phyloP scores from a whole-genome alignment of 352 stramenopile species.

The Phytopythium delawarense region DNA sequence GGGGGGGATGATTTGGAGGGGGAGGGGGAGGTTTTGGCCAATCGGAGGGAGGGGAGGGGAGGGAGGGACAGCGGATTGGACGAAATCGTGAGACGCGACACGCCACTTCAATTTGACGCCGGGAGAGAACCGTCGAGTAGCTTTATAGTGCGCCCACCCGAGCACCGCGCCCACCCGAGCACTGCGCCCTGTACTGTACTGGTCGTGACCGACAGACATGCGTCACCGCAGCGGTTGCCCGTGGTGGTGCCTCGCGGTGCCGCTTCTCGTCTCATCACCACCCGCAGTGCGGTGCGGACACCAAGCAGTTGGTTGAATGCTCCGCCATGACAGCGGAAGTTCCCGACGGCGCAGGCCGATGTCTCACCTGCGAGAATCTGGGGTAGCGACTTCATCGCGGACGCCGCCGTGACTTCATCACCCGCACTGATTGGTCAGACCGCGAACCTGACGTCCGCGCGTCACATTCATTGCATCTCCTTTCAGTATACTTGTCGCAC shows the following conservation, averaged over 20 bases:
- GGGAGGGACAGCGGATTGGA: not conserved
- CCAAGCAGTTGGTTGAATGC: too few relatives aligned
- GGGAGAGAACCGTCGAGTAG: not conserved
- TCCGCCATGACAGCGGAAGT: not conserved
- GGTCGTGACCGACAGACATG: not conserved
- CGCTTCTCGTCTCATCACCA: too few relatives aligned
- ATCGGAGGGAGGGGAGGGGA: not conserved
- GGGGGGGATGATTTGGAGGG: not conserved
- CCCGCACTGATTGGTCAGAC: conserved; percentile 5
- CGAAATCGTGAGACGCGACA: not conserved
- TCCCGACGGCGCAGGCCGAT: not conserved
- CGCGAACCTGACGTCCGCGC: conserved; percentile 4
- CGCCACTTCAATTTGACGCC: conserved; percentile 7
- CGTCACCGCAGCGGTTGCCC: not conserved
- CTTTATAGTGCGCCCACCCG: not conserved
- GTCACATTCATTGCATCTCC: not conserved
- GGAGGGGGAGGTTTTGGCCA: not conserved
- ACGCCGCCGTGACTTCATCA: conserved; percentile 5
- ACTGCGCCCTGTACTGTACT: not conserved
- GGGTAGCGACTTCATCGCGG: not conserved
- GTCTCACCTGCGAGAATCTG: too few relatives aligned
- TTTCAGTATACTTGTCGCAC: not conserved
- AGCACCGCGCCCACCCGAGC: not conserved
- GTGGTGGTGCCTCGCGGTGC: not conserved
- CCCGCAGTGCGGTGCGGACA: too few relatives aligned